Conservation (phyloP, 2,329 filamentous ascomycete genomes). For the Pseudonectria buxi region DNA sequence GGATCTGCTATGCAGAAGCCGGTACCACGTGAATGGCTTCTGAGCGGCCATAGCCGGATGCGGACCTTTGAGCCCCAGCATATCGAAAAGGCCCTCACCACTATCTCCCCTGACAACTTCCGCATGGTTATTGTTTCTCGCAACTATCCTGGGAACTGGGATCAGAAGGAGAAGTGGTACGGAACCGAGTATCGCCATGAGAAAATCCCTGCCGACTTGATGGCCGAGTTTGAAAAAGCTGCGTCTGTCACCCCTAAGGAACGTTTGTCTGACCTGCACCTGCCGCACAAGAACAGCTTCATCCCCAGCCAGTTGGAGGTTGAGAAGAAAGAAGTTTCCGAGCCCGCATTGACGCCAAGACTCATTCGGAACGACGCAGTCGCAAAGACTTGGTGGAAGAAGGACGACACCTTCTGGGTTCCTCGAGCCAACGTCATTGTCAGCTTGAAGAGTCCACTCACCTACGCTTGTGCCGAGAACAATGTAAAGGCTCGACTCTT, state of each 20-base stretch:
- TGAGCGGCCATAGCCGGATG: constrained; percentile 72
- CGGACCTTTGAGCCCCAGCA: constrained; percentile 72
- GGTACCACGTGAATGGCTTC: constrained; percentile 75
- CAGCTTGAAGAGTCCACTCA: constrained; percentile 70
- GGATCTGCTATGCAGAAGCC: constrained; percentile 89
- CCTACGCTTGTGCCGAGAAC: constrained; percentile 72
- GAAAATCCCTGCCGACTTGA: constrained; percentile 68
- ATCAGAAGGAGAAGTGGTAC: constrained; percentile 93
- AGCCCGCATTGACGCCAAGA: constrained; percentile 66
- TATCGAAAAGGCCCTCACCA: constrained; percentile 67
- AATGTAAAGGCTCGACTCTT: constrained; percentile 73
- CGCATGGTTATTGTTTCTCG: constrained; percentile 76
- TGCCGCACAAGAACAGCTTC: constrained; percentile 92
- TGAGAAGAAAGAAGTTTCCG: constrained; percentile 82
- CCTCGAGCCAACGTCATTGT: constrained; percentile 86
- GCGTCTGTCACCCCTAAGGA: constrained; percentile 48
- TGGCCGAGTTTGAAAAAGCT: constrained; percentile 63
- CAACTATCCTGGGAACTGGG: constrained; percentile 76
- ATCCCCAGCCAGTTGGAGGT: constrained; percentile 90
- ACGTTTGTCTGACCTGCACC: constrained; percentile 65
- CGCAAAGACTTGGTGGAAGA: constrained; percentile 91
- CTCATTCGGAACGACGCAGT: constrained; percentile 78
- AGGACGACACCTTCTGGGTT: constrained; percentile 97
- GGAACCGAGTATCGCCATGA: constrained; percentile 88
- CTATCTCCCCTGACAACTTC: constrained; percentile 82